phyloP scores from a whole-genome alignment of 129 eudicot species.

The Helichrysum umbraculigerum region DNA sequence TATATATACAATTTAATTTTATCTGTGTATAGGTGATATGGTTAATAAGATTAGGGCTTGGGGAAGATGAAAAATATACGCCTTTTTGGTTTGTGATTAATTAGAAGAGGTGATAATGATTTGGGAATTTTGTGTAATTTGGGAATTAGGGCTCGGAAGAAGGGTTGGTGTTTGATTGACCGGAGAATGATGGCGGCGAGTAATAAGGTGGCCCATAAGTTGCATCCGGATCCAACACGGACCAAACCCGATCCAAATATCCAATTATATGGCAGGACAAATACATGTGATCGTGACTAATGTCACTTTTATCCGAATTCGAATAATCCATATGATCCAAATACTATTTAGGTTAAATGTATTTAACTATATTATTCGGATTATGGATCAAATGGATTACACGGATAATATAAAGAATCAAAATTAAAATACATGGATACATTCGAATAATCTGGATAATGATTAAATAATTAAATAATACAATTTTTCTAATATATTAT shows the following conservation, averaged over 20 bases:
- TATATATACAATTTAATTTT: not conserved
- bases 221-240: not conserved
- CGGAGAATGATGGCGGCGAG: conserved; percentile 15
- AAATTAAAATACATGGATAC: no score
- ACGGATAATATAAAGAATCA: no score
- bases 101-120: not conserved
- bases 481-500: no score
- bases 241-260: not conserved
- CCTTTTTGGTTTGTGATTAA: not conserved
- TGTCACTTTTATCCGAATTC: no score
- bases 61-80: not conserved
- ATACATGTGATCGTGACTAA: no score
- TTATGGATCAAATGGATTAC: no score
- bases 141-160: conserved; percentile 29
- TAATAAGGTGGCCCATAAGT: conserved; percentile 21
- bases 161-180: conserved; percentile 28
- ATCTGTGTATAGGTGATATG: not conserved
- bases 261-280: no score
- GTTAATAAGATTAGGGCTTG: conserved; percentile 3
- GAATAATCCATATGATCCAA: no score
- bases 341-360: no score
- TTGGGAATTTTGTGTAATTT: conserved; percentile 12
- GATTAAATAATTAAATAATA: no score
- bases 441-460: no score
- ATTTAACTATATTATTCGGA: no score